phyloP scores from a whole-genome alignment of 192 early-diverging fungal genomes.

The Linderina pennispora region DNA sequence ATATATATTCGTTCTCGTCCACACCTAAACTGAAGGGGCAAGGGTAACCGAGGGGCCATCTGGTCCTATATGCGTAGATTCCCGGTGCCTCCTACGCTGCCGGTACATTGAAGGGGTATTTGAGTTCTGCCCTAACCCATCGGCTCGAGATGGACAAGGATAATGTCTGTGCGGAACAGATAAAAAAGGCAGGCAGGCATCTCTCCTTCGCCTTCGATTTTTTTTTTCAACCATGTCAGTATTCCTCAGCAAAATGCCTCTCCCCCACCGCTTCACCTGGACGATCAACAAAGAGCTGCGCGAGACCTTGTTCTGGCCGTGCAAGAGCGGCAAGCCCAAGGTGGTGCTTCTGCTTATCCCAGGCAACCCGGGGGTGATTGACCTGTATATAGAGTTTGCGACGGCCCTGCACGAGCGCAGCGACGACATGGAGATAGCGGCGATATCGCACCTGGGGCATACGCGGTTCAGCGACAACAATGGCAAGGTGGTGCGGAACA shows the following conservation, averaged over 20 bases:
- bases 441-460: slow-evolving; percentile 46
- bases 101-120: no score
- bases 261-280: slow-evolving; percentile 36
- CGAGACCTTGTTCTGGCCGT: slow-evolving; percentile 43
- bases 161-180: no score
- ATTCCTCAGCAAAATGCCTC: slow-evolving; percentile 18
- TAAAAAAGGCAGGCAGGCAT: no score
- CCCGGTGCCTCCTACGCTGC: no score
- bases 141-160: no score
- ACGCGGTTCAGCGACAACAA: slow-evolving; percentile 31
- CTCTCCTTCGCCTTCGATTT: no score
- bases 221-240: slow-evolving; percentile 12
- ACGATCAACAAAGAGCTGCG: slow-evolving; percentile 21
- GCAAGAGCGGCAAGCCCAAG: slow-evolving; percentile 1
- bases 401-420: slow-evolving; percentile 47
- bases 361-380: slow-evolving; percentile 76
- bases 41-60: no score
- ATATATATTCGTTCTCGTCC: background rate
- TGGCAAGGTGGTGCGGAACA: slow-evolving; percentile 12
- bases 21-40: no score
- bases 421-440: slow-evolving; percentile 55
- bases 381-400: slow-evolving; percentile 77
- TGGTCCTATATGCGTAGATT: no score
- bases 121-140: no score
- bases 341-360: slow-evolving; percentile 53